Conservation (phyloP, 2,329 filamentous ascomycete species). For the Xylariaceae sp. region DNA sequence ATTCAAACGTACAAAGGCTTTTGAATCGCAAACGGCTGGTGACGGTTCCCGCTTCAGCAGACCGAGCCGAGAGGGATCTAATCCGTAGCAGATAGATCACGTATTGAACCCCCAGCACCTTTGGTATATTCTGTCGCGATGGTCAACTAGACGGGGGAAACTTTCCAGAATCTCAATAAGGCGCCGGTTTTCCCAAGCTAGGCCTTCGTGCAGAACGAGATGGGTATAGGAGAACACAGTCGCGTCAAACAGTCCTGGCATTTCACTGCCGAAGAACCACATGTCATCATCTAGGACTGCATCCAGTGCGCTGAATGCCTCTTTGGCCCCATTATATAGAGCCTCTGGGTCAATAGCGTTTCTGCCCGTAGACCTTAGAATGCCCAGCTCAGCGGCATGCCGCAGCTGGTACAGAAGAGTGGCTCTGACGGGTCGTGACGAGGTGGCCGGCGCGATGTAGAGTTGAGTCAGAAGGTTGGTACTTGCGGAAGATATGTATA, state of each 20-base stretch:
- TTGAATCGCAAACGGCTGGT: neutral
- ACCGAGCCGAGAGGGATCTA: neutral
- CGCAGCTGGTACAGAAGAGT: conserved; percentile 64
- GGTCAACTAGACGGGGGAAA: conserved; percentile 60
- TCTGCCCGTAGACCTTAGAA: conserved; percentile 55
- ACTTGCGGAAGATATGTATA: conserved; percentile 73
- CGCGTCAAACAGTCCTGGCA: conserved; percentile 78
- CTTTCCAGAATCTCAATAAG: conserved; percentile 54
- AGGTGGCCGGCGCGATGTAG: conserved; percentile 64
- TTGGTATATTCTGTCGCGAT: conserved; percentile 55
- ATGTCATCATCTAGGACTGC: conserved; percentile 37
- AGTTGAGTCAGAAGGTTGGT: conserved; percentile 63
- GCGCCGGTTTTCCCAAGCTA: conserved; percentile 61
- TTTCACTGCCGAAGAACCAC: conserved; percentile 49
- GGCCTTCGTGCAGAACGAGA: conserved; percentile 61
- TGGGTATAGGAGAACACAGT: conserved; percentile 87
- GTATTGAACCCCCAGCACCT: conserved; percentile 41
- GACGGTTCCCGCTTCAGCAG: neutral
- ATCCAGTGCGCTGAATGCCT: conserved; percentile 46
- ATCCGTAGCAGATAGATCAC: neutral
- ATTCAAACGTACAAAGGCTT: neutral
- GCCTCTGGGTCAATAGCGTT: conserved; percentile 35
- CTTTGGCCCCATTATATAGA: conserved; percentile 43
- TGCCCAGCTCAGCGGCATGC: conserved; percentile 67
- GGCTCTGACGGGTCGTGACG: conserved; percentile 58